Base-by-base conservation (phyloP, 768 basidiomycete genomes). In the Podaxis mareebaensis region DNA sequence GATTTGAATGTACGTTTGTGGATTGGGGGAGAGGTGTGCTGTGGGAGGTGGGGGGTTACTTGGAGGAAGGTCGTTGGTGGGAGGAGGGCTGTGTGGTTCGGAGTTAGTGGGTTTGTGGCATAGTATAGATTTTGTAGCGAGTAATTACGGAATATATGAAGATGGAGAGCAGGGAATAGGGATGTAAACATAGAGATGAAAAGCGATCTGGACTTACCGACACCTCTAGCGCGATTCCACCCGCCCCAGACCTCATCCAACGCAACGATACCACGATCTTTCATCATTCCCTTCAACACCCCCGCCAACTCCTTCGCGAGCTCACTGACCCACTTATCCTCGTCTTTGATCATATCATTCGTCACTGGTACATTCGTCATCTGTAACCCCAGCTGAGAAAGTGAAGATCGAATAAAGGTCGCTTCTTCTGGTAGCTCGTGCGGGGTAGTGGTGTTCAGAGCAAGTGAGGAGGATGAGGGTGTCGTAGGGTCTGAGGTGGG, bases 181-280 rank as follows among this genome's bases (percentile, higher is more conserved):
- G 40, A 42, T 42, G 40, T 44, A 44, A 7, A 44, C 15, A 15
- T 6, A 20, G 13, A 15, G 15, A 2, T 44, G 20, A 20, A 22
- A 15, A 17, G 6, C 20, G 13, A 44, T 17, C 17, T n/a, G 72
- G 26, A 69, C 89, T 73, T 73, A 93, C 95, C 90, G 59, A 96
- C 90, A 54, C 95, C 95, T 67, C 95, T 78, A 5, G 93, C 95
- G 17, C 49, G 49, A 71, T 96, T 96, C 95, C 95, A 97, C 1
- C 91, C 87, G 28, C 93, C 93, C 95, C 95, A 98, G 0, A 91
- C 91, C 75, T 96, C 95, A 71, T 98, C 95, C 28, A 97, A 75
- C 0, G 90, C 92, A 42, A 97, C 83, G 38, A 96, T 84, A 1
- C 93, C 94, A 30, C 93, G 84, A 2, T 83, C 80, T 61, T 82